Percentiles rank a stretch among this genome's conserved stretches.
phyloP scores from a whole-genome alignment of 352 stramenopile species.

The Achlya hypogyna region DNA sequence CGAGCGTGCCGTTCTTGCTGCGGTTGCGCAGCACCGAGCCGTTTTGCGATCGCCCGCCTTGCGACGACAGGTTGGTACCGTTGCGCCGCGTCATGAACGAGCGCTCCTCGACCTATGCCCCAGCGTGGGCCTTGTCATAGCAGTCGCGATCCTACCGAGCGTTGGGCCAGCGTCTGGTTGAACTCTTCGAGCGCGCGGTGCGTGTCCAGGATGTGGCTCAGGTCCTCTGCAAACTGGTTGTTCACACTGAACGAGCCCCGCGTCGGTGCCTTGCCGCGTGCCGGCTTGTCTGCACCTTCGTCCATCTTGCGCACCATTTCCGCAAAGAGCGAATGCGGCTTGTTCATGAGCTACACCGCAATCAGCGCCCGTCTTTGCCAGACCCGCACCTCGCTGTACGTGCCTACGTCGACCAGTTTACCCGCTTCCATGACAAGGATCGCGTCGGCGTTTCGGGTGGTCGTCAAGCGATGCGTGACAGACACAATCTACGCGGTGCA shows the following conservation, averaged over 20 bases:
- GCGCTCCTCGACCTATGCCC: not conserved
- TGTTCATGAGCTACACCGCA: not conserved
- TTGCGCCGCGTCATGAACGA: not conserved
- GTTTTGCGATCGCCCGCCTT: not conserved
- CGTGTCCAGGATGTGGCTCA: not conserved
- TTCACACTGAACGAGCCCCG: not conserved
- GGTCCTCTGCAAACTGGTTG: not conserved
- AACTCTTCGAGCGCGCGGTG: not conserved
- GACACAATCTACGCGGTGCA: not conserved
- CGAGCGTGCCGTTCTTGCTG: not conserved
- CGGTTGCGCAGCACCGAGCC: not conserved
- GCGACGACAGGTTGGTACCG: not conserved
- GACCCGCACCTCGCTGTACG: slow-evolving; percentile 10
- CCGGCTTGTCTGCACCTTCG: not conserved
- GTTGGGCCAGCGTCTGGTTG: not conserved
- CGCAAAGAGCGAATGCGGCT: not conserved
- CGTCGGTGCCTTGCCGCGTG: not conserved
- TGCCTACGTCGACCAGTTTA: slow-evolving; percentile 9
- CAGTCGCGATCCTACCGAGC: not conserved
- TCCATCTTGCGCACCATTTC: not conserved
- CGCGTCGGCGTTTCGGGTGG: slow-evolving; percentile 10
- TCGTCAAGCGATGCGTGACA: slow-evolving; percentile 18
- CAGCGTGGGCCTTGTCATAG: not conserved
- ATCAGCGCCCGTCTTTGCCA: not conserved
- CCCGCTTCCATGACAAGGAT: slow-evolving; percentile 18